A percentile compares a stretch with the other conserved stretches of the same genome.
Evolutionary conservation across 805 yeast genomes (phyloP).

Genomic region (Kuraishia ogatae): DNA sequence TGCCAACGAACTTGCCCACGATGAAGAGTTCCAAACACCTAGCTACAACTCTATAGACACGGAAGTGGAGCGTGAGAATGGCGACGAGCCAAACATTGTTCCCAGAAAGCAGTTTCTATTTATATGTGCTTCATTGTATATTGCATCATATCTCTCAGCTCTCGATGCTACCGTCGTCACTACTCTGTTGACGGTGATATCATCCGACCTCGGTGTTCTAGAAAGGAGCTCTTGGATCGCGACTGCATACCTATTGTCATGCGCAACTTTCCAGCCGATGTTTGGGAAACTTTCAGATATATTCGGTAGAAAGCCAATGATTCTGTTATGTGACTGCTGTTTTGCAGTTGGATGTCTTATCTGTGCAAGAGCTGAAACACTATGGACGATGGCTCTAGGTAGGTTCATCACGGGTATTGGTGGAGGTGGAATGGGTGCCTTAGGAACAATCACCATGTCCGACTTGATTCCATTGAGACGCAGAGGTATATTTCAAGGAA

Average conservation of each 20-base stretch:
- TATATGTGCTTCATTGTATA: slow-evolving; percentile 1
- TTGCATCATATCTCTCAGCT: slow-evolving; percentile 26
- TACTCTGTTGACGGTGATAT: slow-evolving; percentile 39
- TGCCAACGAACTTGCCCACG: slow-evolving; percentile 9
- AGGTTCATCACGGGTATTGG: slow-evolving; percentile 79
- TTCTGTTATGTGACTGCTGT: slow-evolving; percentile 20
- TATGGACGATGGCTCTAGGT: slow-evolving; percentile 40
- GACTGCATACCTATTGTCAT: slow-evolving; percentile 30
- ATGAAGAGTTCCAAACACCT: slow-evolving; percentile 2
- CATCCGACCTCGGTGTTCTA: slow-evolving; percentile 40
- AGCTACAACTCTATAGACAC: neutral
- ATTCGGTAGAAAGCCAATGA: slow-evolving; percentile 37
- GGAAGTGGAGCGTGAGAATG: neutral
- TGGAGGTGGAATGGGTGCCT: slow-evolving; percentile 76
- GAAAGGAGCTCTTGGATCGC: slow-evolving; percentile 34
- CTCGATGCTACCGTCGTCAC: slow-evolving; percentile 49
- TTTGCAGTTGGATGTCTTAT: slow-evolving; percentile 31
- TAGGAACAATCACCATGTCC: slow-evolving; percentile 67
- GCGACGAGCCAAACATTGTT: slow-evolving; percentile 2
- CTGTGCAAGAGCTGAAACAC: slow-evolving; percentile 31
- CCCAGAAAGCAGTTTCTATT: neutral
- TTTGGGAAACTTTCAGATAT: slow-evolving; percentile 48
- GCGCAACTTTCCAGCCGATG: slow-evolving; percentile 44
- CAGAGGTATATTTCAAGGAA: slow-evolving; percentile 78
- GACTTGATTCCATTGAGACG: slow-evolving; percentile 71